These are phyloP conservation scores for Arthroderma sp. DNA, from an alignment of 2,329 filamentous ascomycete species.

Conservation along the genomic window DNA sequence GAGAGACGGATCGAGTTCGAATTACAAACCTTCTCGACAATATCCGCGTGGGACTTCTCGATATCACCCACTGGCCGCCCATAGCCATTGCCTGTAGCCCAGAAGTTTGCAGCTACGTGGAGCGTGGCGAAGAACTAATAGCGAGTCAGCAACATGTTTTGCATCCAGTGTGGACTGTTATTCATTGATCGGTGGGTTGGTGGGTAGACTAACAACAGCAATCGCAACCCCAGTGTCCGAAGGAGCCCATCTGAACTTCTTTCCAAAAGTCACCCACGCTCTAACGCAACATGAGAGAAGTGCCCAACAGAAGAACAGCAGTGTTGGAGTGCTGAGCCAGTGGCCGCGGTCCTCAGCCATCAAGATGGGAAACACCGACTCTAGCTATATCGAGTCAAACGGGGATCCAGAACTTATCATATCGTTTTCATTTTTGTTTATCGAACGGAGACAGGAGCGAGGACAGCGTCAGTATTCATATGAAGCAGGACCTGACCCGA, in stretches of 20 bases:
- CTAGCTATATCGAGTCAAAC: too few species aligned
- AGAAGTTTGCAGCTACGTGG: slow-evolving; percentile 2
- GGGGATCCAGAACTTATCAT: too few species aligned
- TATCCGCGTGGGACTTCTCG: not conserved
- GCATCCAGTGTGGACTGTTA: not conserved
- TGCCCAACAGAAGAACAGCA: slow-evolving; percentile 6
- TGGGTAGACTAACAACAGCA: not conserved
- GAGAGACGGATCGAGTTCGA: not conserved
- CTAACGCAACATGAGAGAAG: slow-evolving; percentile 2
- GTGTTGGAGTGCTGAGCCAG: slow-evolving; percentile 5
- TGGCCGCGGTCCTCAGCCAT: slow-evolving; percentile 3
- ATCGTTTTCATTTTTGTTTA: too few species aligned
- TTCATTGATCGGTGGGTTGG: not conserved
- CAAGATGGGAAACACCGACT: too few species aligned
- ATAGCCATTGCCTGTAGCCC: not conserved
- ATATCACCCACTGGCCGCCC: slow-evolving; percentile 1
- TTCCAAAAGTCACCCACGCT: slow-evolving; percentile 3
- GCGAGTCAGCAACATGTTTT: not conserved
- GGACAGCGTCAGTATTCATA: too few species aligned
- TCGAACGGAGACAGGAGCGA: too few species aligned
- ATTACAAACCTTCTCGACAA: slow-evolving; percentile 1
- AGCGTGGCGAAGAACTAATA: not conserved
- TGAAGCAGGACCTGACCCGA: too few species aligned
- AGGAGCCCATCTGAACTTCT: slow-evolving; percentile 1
- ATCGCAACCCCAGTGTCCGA: not conserved